A percentile compares a stretch with the other conserved stretches of the same genome.
Evolutionary conservation across 345 rosid genomes (phyloP).

Genomic region (Eucalyptus globulus): DNA sequence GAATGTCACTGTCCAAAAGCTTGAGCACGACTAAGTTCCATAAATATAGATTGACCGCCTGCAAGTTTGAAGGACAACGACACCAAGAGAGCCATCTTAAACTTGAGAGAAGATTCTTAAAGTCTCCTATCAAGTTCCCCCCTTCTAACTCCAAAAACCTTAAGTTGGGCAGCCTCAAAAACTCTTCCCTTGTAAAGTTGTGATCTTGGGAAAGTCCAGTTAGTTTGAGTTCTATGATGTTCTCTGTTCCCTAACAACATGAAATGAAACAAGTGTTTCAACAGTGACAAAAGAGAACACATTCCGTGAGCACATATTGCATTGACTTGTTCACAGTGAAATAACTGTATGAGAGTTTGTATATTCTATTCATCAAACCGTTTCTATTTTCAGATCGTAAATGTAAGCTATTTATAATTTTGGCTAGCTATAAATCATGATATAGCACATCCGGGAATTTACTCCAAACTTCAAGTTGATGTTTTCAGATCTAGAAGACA

Average conservation of each 20-base stretch:
- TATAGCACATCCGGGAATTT: background rate
- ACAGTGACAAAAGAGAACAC: background rate
- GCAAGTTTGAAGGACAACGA: background rate
- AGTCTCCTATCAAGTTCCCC: background rate
- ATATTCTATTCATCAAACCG: background rate
- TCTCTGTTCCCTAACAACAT: background rate
- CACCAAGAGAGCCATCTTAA: background rate
- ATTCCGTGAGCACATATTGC: background rate
- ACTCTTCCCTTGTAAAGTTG: background rate
- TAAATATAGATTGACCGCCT: background rate
- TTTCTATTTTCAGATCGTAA: background rate
- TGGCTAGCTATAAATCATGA: background rate
- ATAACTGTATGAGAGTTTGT: background rate
- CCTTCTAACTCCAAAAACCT: background rate
- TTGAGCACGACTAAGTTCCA: background rate
- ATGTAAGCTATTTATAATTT: background rate
- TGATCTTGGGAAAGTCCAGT: background rate
- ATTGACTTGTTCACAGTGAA: background rate
- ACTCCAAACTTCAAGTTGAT: background rate
- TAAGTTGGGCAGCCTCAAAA: background rate
- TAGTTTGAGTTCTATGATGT: background rate
- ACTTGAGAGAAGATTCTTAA: background rate
- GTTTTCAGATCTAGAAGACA: background rate
- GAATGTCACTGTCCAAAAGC: background rate
- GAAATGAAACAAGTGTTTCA: background rate